Evolutionary conservation across 2,329 filamentous ascomycete species (phyloP).

Genomic region (Blumeria hordei): DNA sequence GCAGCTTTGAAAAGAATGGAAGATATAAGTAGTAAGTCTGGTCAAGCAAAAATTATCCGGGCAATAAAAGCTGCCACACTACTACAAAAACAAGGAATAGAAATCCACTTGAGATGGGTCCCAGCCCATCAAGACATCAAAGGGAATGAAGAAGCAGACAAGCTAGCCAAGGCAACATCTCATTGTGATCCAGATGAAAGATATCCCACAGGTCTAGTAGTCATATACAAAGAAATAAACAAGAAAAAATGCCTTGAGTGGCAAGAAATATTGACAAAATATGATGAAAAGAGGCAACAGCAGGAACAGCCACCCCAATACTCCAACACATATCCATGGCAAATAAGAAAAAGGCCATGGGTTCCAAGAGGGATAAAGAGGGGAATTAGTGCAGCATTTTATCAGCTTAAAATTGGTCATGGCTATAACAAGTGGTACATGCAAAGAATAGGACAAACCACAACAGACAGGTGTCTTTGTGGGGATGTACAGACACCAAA

Average conservation of each 20-base stretch:
- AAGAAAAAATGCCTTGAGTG: neutral
- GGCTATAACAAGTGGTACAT: neutral
- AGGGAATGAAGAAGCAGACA: neutral
- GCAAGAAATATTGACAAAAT: neutral
- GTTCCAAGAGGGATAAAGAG: neutral
- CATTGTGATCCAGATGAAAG: neutral
- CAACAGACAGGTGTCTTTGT: neutral
- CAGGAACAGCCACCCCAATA: constrained; percentile 18
- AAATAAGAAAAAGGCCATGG: constrained; percentile 3
- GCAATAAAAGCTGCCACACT: neutral
- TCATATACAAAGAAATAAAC: neutral
- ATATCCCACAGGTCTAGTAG: neutral
- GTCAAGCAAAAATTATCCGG: neutral
- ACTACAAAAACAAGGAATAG: neutral
- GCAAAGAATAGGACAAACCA: neutral
- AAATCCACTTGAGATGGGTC: neutral
- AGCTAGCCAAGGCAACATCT: neutral
- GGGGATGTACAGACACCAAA: neutral
- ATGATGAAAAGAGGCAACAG: no score
- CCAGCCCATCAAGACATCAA: neutral
- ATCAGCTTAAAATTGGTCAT: neutral
- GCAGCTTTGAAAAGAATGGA: neutral
- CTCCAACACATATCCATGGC: constrained; percentile 32
- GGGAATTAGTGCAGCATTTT: neutral
- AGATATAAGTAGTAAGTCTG: neutral